Base-by-base conservation (phyloP, 2,329 filamentous ascomycete genomes). In the Microsporum audouinii region DNA sequence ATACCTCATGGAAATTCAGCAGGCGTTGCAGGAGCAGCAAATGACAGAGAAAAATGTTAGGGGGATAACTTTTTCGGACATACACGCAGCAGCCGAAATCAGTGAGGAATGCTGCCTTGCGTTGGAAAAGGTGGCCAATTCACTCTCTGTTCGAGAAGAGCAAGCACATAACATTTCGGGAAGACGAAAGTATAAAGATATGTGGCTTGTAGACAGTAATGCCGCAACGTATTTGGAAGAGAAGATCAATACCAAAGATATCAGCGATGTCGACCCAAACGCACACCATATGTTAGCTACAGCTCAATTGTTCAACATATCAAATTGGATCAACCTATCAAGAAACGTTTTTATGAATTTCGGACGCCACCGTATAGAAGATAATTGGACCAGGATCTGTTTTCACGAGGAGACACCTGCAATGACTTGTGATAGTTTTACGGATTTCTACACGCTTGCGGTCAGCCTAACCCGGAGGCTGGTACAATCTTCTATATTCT, bases 321-420 rank as follows among this genome's bases (percentile, higher is more conserved):
- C 75, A 2, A 78, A 74, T 7, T 89, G 87, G 83, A 72, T 91
- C 2, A 72, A 74, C 3, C 76, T 94, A 2, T 86, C 88, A 0
- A 78, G 82, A 53, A 77, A 78, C 1, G 67, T 91, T 1, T 94
- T 92, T 70, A 92, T 95, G 89, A 92, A 91, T 63, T 67, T 75
- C 27, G 77, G 76, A 63, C 79, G 80, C 10, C 71, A 77, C 1
- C 76, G 81, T 47, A 74, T 78, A 10, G 82, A 84, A 60, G 80
- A 83, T 60, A 91, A 89, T 69, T 95, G 88, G 89, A 77, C 76
- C 38, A 78, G 77, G 43, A 67, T 88, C 5, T 79, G 80, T 23
- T 79, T 81, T 33, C 71, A 71, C 59, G 68, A 68, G 2, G 79
- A 82, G 61, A 77, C 77, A 2, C 91, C 91, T 0, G 84, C 87